Percentiles rank a stretch among this genome's conserved stretches.
These are phyloP conservation scores for Senecio squalidus DNA, from an alignment of 140 eudicot species.

Conservation along the genomic window DNA sequence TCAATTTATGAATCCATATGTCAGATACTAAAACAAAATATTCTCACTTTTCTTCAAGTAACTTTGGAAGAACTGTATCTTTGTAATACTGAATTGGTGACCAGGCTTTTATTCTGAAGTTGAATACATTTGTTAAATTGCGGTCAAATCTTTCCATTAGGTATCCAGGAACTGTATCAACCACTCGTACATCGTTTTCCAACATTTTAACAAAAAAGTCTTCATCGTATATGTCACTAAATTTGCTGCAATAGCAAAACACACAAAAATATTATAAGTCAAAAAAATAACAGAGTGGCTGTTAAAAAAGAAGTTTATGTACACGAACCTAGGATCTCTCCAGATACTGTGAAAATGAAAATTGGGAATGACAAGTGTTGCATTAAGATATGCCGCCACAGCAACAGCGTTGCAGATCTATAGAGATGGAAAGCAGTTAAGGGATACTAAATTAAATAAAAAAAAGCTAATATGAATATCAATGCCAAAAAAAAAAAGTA, in stretches of 20 bases:
- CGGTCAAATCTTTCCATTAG: slow-evolving; percentile 87
- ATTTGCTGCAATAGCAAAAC: slow-evolving; percentile 57
- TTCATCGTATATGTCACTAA: slow-evolving; percentile 80
- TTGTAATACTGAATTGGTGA: slow-evolving; percentile 66
- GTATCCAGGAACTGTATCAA: slow-evolving; percentile 65
- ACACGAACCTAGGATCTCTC: slow-evolving; percentile 87
- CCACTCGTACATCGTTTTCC: slow-evolving; percentile 74
- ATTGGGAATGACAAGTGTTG: slow-evolving; percentile 86
- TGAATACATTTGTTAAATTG: slow-evolving; percentile 72
- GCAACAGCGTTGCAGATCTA: slow-evolving; percentile 99
- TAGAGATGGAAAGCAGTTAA: slow-evolving; percentile 19
- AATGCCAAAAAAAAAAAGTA: not conserved
- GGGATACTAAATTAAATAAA: not conserved
- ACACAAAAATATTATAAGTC: slow-evolving; percentile 12
- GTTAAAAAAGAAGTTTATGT: not conserved
- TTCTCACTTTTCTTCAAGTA: slow-evolving; percentile 91
- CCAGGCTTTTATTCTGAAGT: slow-evolving; percentile 92
- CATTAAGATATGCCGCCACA: slow-evolving; percentile 96
- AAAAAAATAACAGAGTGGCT: not conserved
- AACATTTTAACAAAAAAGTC: slow-evolving; percentile 57
- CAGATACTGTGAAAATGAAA: slow-evolving; percentile 94
- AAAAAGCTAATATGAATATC: not conserved
- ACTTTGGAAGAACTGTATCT: slow-evolving; percentile 83
- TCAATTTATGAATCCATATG: not conserved
- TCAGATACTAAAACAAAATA: not conserved